A percentile compares a stretch with the other conserved stretches of the same genome.
These are phyloP conservation scores for Brassica juncea DNA, from an alignment of 345 rosid species.

Conservation along the genomic window DNA sequence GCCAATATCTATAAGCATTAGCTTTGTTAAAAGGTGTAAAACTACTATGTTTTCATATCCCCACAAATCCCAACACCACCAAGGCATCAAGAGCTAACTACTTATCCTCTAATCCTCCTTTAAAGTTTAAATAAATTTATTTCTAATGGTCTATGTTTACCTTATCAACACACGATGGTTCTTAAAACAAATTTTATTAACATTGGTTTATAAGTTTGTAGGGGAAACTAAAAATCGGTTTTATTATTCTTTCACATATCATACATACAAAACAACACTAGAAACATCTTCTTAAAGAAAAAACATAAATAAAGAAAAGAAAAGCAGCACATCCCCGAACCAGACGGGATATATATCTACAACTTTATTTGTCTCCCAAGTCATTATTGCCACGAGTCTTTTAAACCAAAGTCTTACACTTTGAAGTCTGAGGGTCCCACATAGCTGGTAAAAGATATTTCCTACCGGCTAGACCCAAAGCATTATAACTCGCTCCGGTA, in stretches of 20 bases:
- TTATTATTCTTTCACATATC: not conserved
- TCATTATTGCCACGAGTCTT: slow-evolving; percentile 27
- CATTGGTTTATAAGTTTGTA: not conserved
- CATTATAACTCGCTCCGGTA: slow-evolving; percentile 79
- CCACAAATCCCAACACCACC: slow-evolving; percentile 15
- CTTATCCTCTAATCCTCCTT: not conserved
- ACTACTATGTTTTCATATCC: slow-evolving; percentile 12
- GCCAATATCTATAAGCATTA: not conserved
- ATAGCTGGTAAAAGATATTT: slow-evolving; percentile 83
- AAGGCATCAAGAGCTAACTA: not conserved
- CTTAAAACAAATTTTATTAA: not conserved
- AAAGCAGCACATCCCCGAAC: slow-evolving; percentile 1
- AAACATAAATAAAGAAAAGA: no score
- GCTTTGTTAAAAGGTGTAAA: not conserved
- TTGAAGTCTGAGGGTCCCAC: slow-evolving; percentile 80
- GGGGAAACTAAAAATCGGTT: not conserved
- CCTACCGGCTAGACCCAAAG: slow-evolving; percentile 63
- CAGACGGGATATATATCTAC: not conserved
- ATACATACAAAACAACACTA: slow-evolving; percentile 41
- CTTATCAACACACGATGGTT: not conserved
- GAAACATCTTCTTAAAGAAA: not conserved
- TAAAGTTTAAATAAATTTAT: not conserved
- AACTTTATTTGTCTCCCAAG: no score
- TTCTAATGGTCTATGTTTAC: not conserved
- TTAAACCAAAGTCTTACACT: slow-evolving; percentile 57